Evolutionary conservation across 805 yeast species (phyloP).

Genomic region (Candida boidinii): DNA sequence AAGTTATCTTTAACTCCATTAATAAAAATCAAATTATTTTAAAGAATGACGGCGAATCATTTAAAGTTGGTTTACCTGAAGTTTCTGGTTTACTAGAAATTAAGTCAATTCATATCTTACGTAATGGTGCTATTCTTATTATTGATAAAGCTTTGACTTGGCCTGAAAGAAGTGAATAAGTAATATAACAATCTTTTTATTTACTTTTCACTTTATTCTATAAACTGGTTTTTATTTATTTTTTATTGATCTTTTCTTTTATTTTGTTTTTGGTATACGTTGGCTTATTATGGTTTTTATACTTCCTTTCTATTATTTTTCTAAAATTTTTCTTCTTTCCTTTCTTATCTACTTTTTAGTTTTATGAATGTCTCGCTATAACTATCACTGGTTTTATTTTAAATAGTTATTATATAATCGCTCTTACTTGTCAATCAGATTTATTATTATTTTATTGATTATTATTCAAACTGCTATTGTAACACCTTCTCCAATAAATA

Average conservation of each 20-base stretch:
- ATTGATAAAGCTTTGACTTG: conserved; percentile 28
- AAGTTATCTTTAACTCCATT: conserved; percentile 23
- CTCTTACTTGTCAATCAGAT: too few relatives aligned
- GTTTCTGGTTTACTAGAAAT: conserved; percentile 29
- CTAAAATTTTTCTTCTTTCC: neutral
- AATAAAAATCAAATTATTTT: conserved; percentile 28
- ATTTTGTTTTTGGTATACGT: neutral
- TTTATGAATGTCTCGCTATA: too few relatives aligned
- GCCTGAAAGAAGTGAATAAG: conserved; percentile 23
- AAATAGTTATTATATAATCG: too few relatives aligned
- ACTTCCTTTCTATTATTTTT: neutral
- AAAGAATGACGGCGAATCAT: conserved; percentile 27
- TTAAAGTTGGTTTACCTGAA: conserved; percentile 24
- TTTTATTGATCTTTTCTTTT: neutral
- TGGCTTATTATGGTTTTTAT: conserved; percentile 1
- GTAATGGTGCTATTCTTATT: conserved; percentile 38
- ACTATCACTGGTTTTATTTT: too few relatives aligned
- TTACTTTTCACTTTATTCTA: neutral
- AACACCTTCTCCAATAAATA: too few relatives aligned
- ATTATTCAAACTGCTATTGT: too few relatives aligned
- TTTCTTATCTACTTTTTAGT: neutral
- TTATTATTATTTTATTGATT: too few relatives aligned
- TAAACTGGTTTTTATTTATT: neutral
- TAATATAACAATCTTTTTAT: too few relatives aligned
- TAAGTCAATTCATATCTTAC: conserved; percentile 24